These are phyloP conservation scores for Ophiostoma angusticollis DNA, from an alignment of 2,329 filamentous ascomycete species.

Conservation along the genomic window DNA sequence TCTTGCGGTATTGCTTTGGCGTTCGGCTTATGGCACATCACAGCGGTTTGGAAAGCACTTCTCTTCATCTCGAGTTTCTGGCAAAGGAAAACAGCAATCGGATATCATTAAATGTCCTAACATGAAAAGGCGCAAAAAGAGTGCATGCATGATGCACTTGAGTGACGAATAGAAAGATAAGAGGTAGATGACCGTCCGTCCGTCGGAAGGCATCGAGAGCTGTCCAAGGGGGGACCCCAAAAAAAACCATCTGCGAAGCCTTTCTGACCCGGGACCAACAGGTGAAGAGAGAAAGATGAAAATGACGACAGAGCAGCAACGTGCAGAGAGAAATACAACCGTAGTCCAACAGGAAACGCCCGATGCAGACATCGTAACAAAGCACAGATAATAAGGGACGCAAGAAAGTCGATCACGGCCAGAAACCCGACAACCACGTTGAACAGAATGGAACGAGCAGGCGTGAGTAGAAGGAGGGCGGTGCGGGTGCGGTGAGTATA, in stretches of 20 bases:
- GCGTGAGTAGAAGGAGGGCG: slow-evolving; percentile 1
- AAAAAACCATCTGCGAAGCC: neutral
- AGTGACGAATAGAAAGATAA: neutral
- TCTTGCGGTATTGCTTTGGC: neutral
- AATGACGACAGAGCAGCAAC: no score
- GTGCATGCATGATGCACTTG: neutral
- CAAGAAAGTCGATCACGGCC: neutral
- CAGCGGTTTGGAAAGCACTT: neutral
- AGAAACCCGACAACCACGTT: no score
- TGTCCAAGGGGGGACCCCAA: neutral
- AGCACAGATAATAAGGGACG: no score
- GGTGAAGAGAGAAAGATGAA: no score
- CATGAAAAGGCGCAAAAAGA: slow-evolving; percentile 11
- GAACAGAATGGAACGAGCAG: no score
- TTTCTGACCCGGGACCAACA: no score
- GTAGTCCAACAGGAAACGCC: no score
- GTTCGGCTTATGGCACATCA: neutral
- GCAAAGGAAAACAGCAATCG: slow-evolving; percentile 15
- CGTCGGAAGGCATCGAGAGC: no score
- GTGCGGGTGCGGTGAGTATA: neutral
- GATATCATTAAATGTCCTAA: slow-evolving; percentile 23
- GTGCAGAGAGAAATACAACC: no score
- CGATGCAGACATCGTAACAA: no score
- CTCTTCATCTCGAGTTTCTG: no score
- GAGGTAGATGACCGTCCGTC: neutral